phyloP scores from a whole-genome alignment of 192 early-diverging fungal species.

The Spizellomyces punctatus region DNA sequence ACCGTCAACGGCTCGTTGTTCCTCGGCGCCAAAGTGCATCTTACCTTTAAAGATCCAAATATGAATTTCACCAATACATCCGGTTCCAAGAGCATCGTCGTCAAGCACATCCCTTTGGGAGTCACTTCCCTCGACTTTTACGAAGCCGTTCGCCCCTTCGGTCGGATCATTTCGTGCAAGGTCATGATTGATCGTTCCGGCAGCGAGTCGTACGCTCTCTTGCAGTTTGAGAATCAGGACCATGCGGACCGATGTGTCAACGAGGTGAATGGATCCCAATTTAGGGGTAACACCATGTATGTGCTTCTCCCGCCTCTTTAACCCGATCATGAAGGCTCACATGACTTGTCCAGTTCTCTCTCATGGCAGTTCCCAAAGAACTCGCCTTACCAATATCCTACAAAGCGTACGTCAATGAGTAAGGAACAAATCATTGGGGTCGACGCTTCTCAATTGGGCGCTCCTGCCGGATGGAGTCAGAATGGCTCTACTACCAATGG shows the following conservation, averaged over 20 bases:
- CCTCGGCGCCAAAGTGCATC: slow-evolving; percentile 50
- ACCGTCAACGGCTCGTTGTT: slow-evolving; percentile 56
- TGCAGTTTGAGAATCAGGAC: slow-evolving; percentile 58
- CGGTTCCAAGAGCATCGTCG: slow-evolving; percentile 50
- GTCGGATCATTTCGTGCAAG: slow-evolving; percentile 56
- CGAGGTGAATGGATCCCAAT: slow-evolving; percentile 43
- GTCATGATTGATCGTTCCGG: slow-evolving; percentile 56
- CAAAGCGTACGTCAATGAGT: slow-evolving; percentile 22
- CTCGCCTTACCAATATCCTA: slow-evolving; percentile 51
- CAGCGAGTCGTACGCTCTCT: slow-evolving; percentile 45
- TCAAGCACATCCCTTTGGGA: slow-evolving; percentile 51
- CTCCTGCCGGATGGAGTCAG: no score
- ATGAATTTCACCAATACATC: slow-evolving; percentile 57
- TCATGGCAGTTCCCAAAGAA: slow-evolving; percentile 55
- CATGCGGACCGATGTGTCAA: slow-evolving; percentile 46
- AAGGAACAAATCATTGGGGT: slow-evolving; percentile 5
- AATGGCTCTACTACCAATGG: background rate
- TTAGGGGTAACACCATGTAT: slow-evolving; percentile 44
- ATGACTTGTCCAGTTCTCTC: slow-evolving; percentile 30
- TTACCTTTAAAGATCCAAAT: slow-evolving; percentile 55
- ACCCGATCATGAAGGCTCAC: background rate
- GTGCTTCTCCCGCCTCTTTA: background rate
- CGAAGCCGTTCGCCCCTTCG: slow-evolving; percentile 42
- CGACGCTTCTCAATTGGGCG: background rate
- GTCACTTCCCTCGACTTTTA: slow-evolving; percentile 48